Base-by-base conservation (phyloP, 208 protist species). In the Naegleria lovaniensis region DNA sequence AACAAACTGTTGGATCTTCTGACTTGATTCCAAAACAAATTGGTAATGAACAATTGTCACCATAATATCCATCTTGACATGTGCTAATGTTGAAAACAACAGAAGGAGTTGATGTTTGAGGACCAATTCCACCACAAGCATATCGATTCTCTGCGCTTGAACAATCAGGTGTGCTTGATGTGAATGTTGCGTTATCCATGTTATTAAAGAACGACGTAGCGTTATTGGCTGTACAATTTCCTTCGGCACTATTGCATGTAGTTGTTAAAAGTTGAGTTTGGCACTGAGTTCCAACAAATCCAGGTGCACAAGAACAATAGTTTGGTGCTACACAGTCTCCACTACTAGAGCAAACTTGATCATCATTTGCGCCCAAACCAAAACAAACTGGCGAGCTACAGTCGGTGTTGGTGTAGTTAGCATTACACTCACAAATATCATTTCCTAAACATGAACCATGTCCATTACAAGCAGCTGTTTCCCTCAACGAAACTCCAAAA, bases 21-120 rank as follows among this genome's bases (percentile, higher is more conserved):
- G 13, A 40, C 6, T 40, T 11, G 0, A 88, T 7, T 15, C 41
- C 19, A 87, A 38, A 38, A 48, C 83, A 85, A 51, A 51, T 85
- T 29, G 40, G 39, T n/a, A 43, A 33, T 22, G 36, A 43, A 85
- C 83, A 85, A 85, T 85, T 85, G 16, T 33, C 0, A 43, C 83
- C 83, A 43, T 85, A 43, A 43, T 85, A 85, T 43, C 83, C 83
- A 29, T 40, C 38, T 85, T 43, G 7, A 85, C 83, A 85, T n/a
- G 41, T n/a, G 41, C 83, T 36, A 9, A 36, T 1, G 7, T 79
- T 29, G 67, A 11, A 36, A 79, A 79, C 11, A 67, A 67, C 55
- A 67, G 55, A 48, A 48, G 43, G 43, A 9, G 43, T 9, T 1
- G 43, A 9, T 48, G 43, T 48, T 48, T 48, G 55, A 67, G 55